Conservation (phyloP, 305 asterid genomes). For the Fraxinus xanthoxyloides region DNA sequence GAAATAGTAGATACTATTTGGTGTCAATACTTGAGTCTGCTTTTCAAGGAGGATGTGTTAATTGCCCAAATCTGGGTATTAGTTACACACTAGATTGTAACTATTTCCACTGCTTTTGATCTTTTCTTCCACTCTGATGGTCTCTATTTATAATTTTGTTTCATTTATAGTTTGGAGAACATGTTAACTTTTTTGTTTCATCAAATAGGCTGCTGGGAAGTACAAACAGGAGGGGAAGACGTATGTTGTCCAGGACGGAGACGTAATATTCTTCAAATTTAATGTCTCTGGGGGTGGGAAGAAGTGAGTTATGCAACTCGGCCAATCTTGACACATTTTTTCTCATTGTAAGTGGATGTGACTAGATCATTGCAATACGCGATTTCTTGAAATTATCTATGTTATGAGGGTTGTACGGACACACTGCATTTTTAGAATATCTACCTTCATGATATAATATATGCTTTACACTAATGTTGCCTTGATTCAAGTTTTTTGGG, state of each 20-base stretch:
- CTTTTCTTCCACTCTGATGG: not conserved
- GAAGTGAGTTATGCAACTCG: conserved; percentile 53
- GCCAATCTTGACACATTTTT: conserved; percentile 25
- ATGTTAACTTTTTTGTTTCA: conserved; percentile 5
- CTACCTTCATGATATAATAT: not conserved
- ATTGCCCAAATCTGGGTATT: not conserved
- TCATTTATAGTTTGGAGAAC: not conserved
- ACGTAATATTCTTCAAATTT: conserved; percentile 92
- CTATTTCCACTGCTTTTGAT: not conserved
- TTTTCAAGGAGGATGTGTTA: not conserved
- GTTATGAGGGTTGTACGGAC: conserved; percentile 32
- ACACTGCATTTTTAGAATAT: not conserved
- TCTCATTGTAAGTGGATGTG: conserved; percentile 24
- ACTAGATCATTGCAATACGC: conserved; percentile 18
- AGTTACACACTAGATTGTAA: not conserved
- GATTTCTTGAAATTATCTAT: conserved; percentile 14
- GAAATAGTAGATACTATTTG: not conserved
- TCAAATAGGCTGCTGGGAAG: conserved; percentile 82
- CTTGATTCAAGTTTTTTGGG: not conserved
- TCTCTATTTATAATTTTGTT: not conserved
- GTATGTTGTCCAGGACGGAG: conserved; percentile 93
- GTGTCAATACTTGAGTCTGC: not conserved
- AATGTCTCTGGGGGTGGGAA: conserved; percentile 96
- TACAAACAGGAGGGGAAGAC: conserved; percentile 97
- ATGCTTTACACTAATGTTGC: not conserved